Conservation (phyloP, 1,284 basidiomycete species). For the Trichosporon asahii region DNA sequence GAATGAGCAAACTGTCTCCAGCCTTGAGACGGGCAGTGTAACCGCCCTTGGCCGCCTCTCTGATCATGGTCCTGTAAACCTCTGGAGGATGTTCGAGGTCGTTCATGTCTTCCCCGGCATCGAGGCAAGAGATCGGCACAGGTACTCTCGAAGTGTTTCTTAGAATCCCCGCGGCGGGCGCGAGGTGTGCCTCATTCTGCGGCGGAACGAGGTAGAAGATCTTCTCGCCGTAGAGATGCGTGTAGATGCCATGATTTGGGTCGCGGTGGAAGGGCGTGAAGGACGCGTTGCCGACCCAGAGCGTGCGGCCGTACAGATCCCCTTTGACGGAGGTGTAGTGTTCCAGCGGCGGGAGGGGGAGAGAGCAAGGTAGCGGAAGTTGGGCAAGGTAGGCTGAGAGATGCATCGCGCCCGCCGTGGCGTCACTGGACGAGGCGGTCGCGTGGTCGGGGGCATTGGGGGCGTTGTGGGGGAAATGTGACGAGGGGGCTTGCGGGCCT, state of each 20-base stretch:
- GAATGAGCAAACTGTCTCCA: conserved; percentile 45
- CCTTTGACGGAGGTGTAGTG: conserved; percentile 33
- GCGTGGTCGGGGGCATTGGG: neutral
- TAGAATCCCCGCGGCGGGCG: conserved; percentile 12
- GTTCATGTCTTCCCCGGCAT: neutral
- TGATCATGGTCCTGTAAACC: neutral
- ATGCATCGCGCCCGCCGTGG: neutral
- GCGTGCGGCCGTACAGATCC: conserved; percentile 38
- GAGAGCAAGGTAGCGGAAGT: conserved; percentile 31
- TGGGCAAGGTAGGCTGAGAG: conserved; percentile 41
- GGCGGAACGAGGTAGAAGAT: conserved; percentile 44
- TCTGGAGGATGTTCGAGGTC: neutral
- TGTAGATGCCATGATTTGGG: conserved; percentile 46
- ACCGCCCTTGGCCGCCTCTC: conserved; percentile 26
- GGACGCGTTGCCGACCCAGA: conserved; percentile 43
- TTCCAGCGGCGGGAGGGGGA: conserved; percentile 28
- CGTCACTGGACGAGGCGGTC: neutral
- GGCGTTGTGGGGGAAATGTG: neutral
- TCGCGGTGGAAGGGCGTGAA: conserved; percentile 49
- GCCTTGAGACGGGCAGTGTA: conserved; percentile 32
- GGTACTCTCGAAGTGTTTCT: conserved; percentile 36
- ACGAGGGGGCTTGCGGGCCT: neutral
- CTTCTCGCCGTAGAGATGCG: conserved; percentile 42
- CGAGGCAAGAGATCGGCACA: conserved; percentile 31
- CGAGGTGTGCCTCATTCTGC: conserved; percentile 25